A percentile compares a stretch with the other conserved stretches of the same genome.
phyloP scores from a whole-genome alignment of 352 stramenopile genomes.

The Phytopythium sindhum region DNA sequence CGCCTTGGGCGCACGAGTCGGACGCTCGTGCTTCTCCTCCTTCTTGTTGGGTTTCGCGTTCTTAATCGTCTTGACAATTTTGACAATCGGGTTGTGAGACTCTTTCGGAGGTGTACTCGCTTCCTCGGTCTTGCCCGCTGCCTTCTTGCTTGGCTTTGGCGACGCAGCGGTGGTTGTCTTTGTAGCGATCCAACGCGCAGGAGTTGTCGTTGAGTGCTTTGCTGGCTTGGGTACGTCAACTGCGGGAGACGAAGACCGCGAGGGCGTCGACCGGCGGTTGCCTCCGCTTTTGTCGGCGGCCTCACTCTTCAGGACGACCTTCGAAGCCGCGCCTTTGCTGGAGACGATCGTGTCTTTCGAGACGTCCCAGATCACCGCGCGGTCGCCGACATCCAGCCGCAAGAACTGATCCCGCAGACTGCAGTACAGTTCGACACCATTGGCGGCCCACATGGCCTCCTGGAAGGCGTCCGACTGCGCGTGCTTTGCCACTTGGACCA shows the following conservation, averaged over 20 bases:
- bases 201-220: not conserved
- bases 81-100: not conserved
- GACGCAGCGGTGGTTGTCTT: not conserved
- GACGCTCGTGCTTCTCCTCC: not conserved
- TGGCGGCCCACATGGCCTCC: slow-evolving; percentile 30
- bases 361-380: slow-evolving; percentile 23
- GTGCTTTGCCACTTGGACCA: slow-evolving; percentile 44
- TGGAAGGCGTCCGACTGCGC: slow-evolving; percentile 36
- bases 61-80: not conserved
- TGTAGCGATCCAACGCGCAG: not conserved
- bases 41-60: not conserved
- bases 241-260: not conserved
- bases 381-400: slow-evolving; percentile 23
- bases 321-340: not conserved
- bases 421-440: slow-evolving; percentile 32
- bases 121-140: not conserved
- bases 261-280: not conserved
- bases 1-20: not conserved
- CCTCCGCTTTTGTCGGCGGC: not conserved
- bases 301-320: not conserved
- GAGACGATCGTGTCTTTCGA: slow-evolving; percentile 5
- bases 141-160: not conserved
- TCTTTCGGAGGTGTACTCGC: not conserved
- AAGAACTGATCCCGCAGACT: slow-evolving; percentile 32
- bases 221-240: not conserved